Evolutionary conservation across 2,329 filamentous ascomycete species (phyloP), one percentile per base, ranked within the genome.

Genomic region (Trichophyton rubrum): DNA sequence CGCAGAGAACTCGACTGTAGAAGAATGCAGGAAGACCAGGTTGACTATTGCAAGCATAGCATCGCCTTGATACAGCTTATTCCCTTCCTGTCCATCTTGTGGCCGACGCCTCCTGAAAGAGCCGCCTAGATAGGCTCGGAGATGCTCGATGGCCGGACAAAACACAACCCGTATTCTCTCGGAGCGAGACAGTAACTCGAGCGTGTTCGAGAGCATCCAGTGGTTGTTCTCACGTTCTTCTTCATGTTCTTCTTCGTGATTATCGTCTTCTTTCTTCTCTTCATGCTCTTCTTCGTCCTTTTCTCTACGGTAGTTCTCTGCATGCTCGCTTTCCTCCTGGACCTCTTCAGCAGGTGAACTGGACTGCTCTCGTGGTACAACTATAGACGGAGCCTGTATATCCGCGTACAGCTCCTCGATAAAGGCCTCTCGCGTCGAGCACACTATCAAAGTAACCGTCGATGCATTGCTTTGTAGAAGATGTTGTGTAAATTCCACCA

Each of bases 141-240:
- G 81, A 71, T 88, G 85, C 22, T 87, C 84, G 59, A 93, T 80
- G 1, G 87, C 89, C 0, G 89, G 84, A 60, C 84, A 82, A 73
- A 95, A 96, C 40, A 83, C 75, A 7, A 91, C 72, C 60, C 82
- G 83, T 64, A 95, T 80, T 67, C 85, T 83, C 33, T 84, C 82
- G 6, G 89, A 86, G 2, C 82, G 80, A 55, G 85, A 82, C 30
- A 91, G 78, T 64, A 89, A 81, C 60, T 85, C 80, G 13, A 96
- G 81, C 0, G 87, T 85, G 30, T 85, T 82, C 15, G 78, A 75
- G 5, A 89, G 74, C 6, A 90, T 75, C 38, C 70, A 66, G 51
- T 55, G 51, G 15, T 20, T n/a, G 6, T 35, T 35, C 8, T 35
- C 51, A 9, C 2, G 9, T n/a, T 17, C 13, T 35, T 17, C 51